A percentile compares a stretch with the other conserved stretches of the same genome.
phyloP scores from a whole-genome alignment of 371 early-diverging fungal species.

The Apophysomyces ossiformis region DNA sequence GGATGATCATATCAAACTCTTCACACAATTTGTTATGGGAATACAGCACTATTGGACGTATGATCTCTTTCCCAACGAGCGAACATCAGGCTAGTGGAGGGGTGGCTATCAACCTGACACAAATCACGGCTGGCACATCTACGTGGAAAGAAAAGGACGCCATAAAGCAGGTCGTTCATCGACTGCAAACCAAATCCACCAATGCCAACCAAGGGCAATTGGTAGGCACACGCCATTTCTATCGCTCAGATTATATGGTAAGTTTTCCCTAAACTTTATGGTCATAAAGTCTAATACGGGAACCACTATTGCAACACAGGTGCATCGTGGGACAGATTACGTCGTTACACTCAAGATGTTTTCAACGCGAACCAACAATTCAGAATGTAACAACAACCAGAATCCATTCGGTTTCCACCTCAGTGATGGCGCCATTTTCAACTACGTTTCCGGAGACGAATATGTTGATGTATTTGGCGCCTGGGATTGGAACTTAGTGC shows the following conservation, averaged over 20 bases:
- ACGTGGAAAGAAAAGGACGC: background rate
- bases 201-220: slow-evolving; percentile 38
- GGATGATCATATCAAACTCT: slow-evolving; percentile 28
- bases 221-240: slow-evolving; percentile 38
- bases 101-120: slow-evolving; percentile 26
- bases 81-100: slow-evolving; percentile 32
- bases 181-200: background rate
- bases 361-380: slow-evolving; percentile 32
- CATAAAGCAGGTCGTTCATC: background rate
- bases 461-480: slow-evolving; percentile 33
- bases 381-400: slow-evolving; percentile 37
- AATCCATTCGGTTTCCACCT: slow-evolving; percentile 39
- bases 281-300: background rate
- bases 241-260: slow-evolving; percentile 41
- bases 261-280: background rate
- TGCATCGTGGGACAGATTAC: slow-evolving; percentile 9
- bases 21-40: slow-evolving; percentile 28
- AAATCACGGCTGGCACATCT: slow-evolving; percentile 7
- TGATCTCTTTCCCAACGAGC: slow-evolving; percentile 31
- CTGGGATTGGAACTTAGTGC: slow-evolving; percentile 41
- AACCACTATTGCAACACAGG: background rate
- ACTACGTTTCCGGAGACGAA: slow-evolving; percentile 31
- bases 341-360: slow-evolving; percentile 35
- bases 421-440: slow-evolving; percentile 34
- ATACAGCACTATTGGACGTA: slow-evolving; percentile 41